phyloP scores from a whole-genome alignment of 176 grass and related monocot genomes.

The Oryza punctata region DNA sequence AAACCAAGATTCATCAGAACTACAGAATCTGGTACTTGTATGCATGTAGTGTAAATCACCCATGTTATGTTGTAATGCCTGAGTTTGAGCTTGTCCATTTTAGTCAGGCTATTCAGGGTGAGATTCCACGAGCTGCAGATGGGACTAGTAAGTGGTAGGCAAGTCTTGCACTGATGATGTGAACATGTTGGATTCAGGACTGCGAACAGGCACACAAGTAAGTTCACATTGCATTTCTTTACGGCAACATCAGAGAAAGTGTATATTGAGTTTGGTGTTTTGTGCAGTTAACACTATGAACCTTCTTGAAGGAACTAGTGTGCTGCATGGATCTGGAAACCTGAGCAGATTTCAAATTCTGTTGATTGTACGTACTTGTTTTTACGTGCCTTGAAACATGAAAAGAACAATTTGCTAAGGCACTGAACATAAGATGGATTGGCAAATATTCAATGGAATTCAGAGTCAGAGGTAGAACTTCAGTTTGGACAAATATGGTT shows the following conservation, averaged over 20 bases:
- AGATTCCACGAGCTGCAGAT: constrained; percentile 2
- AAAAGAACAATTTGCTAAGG: background rate
- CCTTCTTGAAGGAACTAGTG: background rate
- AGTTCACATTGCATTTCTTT: background rate
- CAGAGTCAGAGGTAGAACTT: background rate
- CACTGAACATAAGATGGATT: background rate
- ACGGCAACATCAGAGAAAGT: background rate
- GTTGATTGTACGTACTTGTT: background rate
- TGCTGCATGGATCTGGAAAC: constrained; percentile 7
- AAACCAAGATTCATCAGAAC: constrained; percentile 1
- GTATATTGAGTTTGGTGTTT: constrained; percentile 2
- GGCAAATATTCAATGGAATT: background rate
- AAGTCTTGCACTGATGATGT: too few relatives aligned
- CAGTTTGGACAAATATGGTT: background rate
- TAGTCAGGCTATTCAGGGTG: background rate
- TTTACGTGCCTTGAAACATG: constrained; percentile 19
- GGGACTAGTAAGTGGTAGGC: background rate
- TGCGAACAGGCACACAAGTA: background rate
- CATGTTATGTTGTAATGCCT: constrained; percentile 10
- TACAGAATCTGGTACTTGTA: constrained; percentile 20
- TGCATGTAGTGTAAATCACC: constrained; percentile 12
- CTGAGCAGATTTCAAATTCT: background rate
- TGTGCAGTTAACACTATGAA: constrained; percentile 17
- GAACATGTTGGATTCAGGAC: too few relatives aligned
- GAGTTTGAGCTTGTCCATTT: constrained; percentile 23